Evolutionary conservation across 257 asterid species (phyloP), one percentile per base, ranked within the genome.

Genomic region (Coffea eugenioides): DNA sequence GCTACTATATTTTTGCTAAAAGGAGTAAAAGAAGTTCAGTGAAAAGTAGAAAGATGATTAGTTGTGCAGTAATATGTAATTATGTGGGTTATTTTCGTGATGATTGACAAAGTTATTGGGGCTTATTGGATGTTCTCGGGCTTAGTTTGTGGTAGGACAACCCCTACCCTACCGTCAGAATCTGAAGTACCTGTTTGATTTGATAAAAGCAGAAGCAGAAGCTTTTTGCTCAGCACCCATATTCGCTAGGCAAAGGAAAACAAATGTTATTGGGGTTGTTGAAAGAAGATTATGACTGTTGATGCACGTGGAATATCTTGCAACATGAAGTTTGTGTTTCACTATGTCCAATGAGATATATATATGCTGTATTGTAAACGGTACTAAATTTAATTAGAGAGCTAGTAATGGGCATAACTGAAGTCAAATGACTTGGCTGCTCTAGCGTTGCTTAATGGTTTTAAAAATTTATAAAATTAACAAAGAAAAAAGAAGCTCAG

Each of bases 401-500:
- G 12, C 41, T 2, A 49, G 36, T 20, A n/a, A 34, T 25, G n/a
- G 8, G 51, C 23, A 8, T 18, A 34, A 16, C 49, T 57, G 18
- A 21, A 34, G 80, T 77, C 54, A 34, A 57, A 18, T 16, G 49
- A 77, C 80, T 49, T 34, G 67, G 45, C n/a, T 51, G 41, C 52
- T 6, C 23, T 45, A 57, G 59, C 8, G 0, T 41, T 71, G 39
- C 6, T 69, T 69, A 54, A 12, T 0, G 34, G 31, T 69, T 8
- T 39, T 43, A 16, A 25, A 21, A 11, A 46, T 46, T 52, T 46
- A 8, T 23, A 13, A 21, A 46, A 45, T 7, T 59, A 45, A n/a
- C 23, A n/a, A 25, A n/a, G 59, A 0, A 5, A 46, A 46, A 25
- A 52, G 45, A 46, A 52, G 57, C 57, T 21, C 7, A 18, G 18